Conservation (phyloP, 2,329 filamentous ascomycete species). For the Verticillium nonalfalfae region DNA sequence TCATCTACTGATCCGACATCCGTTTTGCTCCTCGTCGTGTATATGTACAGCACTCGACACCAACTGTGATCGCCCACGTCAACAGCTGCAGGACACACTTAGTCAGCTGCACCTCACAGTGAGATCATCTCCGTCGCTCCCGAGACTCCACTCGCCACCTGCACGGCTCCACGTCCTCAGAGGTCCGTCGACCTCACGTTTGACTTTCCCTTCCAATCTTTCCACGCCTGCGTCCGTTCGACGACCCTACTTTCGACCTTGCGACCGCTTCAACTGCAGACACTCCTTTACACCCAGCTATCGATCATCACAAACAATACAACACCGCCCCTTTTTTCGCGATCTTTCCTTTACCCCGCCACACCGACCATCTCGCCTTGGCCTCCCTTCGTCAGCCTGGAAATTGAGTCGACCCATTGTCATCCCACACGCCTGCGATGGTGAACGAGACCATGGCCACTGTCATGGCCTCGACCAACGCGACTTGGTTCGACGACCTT, state of each 20-base stretch:
- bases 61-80: not conserved
- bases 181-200: not conserved
- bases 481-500: conserved; percentile 53
- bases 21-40: not conserved
- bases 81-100: not conserved
- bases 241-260: not conserved
- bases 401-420: not conserved
- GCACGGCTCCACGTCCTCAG: not conserved
- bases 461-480: conserved; percentile 40
- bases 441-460: conserved; percentile 27
- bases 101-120: not conserved
- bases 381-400: not conserved
- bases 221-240: not conserved
- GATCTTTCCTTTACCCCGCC: no score
- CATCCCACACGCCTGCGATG: conserved; percentile 21
- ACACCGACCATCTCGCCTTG: no score
- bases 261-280: not conserved
- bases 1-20: not conserved
- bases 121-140: not conserved
- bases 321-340: not conserved
- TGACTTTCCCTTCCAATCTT: not conserved
- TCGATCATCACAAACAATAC: not conserved
- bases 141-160: not conserved
- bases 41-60: not conserved
- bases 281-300: conserved; percentile 2